phyloP scores from a whole-genome alignment of 2,329 filamentous ascomycete species.

The Aureobasidium sp. region DNA sequence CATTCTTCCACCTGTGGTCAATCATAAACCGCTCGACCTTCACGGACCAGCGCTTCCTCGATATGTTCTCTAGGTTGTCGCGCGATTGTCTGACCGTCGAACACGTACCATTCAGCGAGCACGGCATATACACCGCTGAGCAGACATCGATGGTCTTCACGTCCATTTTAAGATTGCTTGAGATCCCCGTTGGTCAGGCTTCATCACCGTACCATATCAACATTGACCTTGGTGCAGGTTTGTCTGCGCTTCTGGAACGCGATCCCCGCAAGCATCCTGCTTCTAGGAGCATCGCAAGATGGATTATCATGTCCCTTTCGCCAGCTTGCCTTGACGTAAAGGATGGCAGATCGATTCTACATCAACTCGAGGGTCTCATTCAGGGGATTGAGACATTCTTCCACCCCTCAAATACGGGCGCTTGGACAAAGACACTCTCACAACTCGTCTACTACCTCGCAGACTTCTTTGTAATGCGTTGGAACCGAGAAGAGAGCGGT shows the following conservation, averaged over 20 bases:
- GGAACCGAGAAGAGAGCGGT: constrained; percentile 89
- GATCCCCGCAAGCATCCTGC: constrained; percentile 90
- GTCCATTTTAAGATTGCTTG: constrained; percentile 76
- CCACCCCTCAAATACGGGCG: constrained; percentile 91
- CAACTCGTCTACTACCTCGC: constrained; percentile 89
- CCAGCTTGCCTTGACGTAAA: constrained; percentile 70
- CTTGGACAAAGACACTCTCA: constrained; percentile 82
- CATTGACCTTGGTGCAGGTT: constrained; percentile 74
- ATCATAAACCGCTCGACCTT: constrained; percentile 82
- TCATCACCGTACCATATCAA: constrained; percentile 79
- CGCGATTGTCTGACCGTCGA: constrained; percentile 70
- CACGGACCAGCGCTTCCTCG: constrained; percentile 80
- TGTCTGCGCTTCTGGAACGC: constrained; percentile 81
- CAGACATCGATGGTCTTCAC: constrained; percentile 93
- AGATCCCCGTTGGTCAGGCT: constrained; percentile 94
- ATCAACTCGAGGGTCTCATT: constrained; percentile 81
- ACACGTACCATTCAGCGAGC: constrained; percentile 72
- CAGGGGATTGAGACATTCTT: constrained; percentile 98
- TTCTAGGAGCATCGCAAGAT: constrained; percentile 84
- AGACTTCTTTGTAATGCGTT: constrained; percentile 94
- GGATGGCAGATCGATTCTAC: constrained; percentile 62
- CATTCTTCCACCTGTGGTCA: constrained; percentile 95
- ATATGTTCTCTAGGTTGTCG: constrained; percentile 80
- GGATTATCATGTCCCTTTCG: constrained; percentile 89
- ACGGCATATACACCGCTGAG: constrained; percentile 86